A percentile compares a stretch with the other conserved stretches of the same genome.
phyloP scores from a whole-genome alignment of 805 yeast genomes.

The Phaffomyces thermotolerans region DNA sequence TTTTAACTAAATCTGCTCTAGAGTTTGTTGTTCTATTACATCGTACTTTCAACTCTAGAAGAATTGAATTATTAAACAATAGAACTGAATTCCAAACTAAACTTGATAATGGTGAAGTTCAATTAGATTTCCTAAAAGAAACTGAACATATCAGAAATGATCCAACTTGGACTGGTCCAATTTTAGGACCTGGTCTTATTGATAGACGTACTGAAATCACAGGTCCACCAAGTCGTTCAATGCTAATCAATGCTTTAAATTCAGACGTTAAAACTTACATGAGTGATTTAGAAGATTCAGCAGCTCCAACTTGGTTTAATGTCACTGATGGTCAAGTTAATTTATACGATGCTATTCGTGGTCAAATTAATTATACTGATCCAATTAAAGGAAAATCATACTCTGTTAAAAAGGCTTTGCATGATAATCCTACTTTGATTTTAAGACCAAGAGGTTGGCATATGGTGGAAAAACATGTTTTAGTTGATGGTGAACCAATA shows the following conservation, averaged over 20 bases:
- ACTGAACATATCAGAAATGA: constrained; percentile 62
- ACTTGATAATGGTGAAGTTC: constrained; percentile 41
- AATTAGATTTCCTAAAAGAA: constrained; percentile 54
- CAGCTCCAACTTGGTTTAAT: constrained; percentile 79
- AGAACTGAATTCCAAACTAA: constrained; percentile 52
- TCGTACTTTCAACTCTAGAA: constrained; percentile 57
- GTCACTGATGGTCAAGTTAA: constrained; percentile 77
- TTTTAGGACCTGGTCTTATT: constrained; percentile 63
- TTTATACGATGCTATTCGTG: constrained; percentile 67
- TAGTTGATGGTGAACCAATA: constrained; percentile 68
- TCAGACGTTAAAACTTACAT: constrained; percentile 74
- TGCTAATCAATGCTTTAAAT: constrained; percentile 78
- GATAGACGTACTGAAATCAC: constrained; percentile 78
- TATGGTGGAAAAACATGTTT: constrained; percentile 64
- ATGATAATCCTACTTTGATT: constrained; percentile 62
- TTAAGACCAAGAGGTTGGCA: constrained; percentile 91
- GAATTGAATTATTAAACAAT: constrained; percentile 50
- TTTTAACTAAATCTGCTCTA: constrained; percentile 40
- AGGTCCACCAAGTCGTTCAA: constrained; percentile 80
- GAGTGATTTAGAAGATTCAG: constrained; percentile 85
- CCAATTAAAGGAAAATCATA: constrained; percentile 34
- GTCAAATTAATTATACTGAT: constrained; percentile 47
- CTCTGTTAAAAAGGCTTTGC: constrained; percentile 29
- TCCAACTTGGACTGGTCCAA: constrained; percentile 69
- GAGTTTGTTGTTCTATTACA: constrained; percentile 66